Evolutionary conservation across 331 rosid genomes (phyloP).

Genomic region (Acacia pycnantha): DNA sequence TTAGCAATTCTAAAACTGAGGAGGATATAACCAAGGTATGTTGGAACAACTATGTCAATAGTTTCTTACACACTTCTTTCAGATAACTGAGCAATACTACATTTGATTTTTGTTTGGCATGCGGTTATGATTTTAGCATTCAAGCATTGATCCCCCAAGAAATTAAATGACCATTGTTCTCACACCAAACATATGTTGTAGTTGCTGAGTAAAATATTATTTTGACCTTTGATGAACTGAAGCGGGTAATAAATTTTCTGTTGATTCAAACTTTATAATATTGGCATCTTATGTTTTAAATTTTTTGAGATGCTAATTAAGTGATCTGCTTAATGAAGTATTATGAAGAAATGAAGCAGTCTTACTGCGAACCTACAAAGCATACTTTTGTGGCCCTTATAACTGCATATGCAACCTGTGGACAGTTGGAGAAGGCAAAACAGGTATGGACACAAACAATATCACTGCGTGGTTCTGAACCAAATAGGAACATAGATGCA

Average conservation of each 20-base stretch:
- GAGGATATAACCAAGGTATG: constrained; percentile 66
- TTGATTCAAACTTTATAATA: constrained; percentile 4
- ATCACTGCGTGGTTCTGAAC: not conserved
- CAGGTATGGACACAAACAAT: constrained; percentile 51
- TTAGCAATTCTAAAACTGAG: constrained; percentile 55
- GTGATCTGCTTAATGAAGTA: constrained; percentile 53
- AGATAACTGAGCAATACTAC: not conserved
- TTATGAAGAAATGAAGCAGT: constrained; percentile 54
- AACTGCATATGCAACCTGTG: constrained; percentile 71
- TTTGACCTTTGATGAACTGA: not conserved
- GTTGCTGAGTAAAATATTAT: not conserved
- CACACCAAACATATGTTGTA: not conserved
- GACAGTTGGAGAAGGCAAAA: constrained; percentile 84
- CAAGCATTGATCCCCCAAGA: not conserved
- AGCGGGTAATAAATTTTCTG: constrained; percentile 15
- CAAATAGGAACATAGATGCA: not conserved
- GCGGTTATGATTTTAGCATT: not conserved
- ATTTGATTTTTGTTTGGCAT: not conserved
- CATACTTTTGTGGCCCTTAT: constrained; percentile 69
- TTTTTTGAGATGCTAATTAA: constrained; percentile 35
- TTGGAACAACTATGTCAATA: constrained; percentile 23
- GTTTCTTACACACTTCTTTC: not conserved
- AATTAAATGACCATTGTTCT: constrained; percentile 8
- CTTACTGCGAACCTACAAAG: constrained; percentile 40
- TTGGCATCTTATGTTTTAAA: constrained; percentile 14